Percentiles rank a stretch among this genome's conserved stretches.
phyloP scores from a whole-genome alignment of 2,329 filamentous ascomycete species.

The Calcarisporium arbuscula region DNA sequence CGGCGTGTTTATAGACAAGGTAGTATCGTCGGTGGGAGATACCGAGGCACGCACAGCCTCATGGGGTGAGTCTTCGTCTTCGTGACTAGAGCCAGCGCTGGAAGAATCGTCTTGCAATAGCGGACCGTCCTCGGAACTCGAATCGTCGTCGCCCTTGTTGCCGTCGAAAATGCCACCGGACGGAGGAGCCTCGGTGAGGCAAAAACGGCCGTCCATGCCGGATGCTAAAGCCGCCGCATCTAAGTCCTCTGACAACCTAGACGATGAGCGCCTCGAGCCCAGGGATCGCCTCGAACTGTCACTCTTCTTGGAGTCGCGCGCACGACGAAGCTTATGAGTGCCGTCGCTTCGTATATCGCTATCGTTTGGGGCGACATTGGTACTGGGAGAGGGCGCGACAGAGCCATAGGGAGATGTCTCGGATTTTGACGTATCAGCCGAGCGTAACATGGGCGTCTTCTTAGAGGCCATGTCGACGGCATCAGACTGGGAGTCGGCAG shows the following conservation, averaged over 20 bases:
- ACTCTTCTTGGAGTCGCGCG: slow-evolving; percentile 24
- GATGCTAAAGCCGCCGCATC: slow-evolving; percentile 45
- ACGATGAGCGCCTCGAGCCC: slow-evolving; percentile 23
- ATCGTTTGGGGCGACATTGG: slow-evolving; percentile 28
- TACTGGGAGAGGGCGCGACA: slow-evolving; percentile 27
- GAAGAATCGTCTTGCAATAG: slow-evolving; percentile 31
- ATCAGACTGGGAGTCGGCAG: slow-evolving; percentile 12
- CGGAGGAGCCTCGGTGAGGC: slow-evolving; percentile 41
- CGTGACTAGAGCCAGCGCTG: slow-evolving; percentile 38
- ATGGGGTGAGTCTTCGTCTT: slow-evolving; percentile 67
- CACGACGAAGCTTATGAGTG: slow-evolving; percentile 25
- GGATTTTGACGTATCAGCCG: slow-evolving; percentile 17
- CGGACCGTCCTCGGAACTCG: slow-evolving; percentile 27
- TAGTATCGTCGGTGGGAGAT: slow-evolving; percentile 65
- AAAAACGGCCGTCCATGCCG: slow-evolving; percentile 48
- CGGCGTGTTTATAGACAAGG: slow-evolving; percentile 78
- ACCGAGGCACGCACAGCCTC: slow-evolving; percentile 76
- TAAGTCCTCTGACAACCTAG: slow-evolving; percentile 42
- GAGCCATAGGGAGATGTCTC: slow-evolving; percentile 32
- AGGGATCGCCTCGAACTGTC: slow-evolving; percentile 24
- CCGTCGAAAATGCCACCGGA: slow-evolving; percentile 39
- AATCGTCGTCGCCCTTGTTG: slow-evolving; percentile 30
- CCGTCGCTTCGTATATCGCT: slow-evolving; percentile 25
- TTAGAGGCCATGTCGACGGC: slow-evolving; percentile 25
- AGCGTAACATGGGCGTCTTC: slow-evolving; percentile 29